phyloP scores from a whole-genome alignment of 1,139 yeast species.

The Yamadazyma mexicana region DNA sequence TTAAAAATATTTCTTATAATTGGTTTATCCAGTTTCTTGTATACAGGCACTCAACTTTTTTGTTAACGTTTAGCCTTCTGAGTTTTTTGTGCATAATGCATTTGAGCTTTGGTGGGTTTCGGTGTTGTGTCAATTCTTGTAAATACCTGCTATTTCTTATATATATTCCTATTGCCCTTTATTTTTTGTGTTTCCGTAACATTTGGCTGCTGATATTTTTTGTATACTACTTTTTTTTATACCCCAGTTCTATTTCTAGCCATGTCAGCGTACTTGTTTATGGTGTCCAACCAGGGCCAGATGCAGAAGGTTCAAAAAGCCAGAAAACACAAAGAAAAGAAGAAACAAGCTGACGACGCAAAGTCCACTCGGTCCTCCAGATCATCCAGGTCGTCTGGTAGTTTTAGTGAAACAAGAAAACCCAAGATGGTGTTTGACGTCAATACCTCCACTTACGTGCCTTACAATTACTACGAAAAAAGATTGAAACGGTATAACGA shows the following conservation, averaged over 20 bases:
- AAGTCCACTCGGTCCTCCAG: slow-evolving; percentile 12
- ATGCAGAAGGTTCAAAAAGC: slow-evolving; percentile 5
- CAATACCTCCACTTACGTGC: slow-evolving; percentile 11
- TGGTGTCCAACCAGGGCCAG: slow-evolving; percentile 15
- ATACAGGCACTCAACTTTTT: too few relatives aligned
- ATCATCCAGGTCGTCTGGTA: slow-evolving; percentile 6
- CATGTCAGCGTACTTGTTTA: slow-evolving; percentile 17
- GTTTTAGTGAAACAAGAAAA: slow-evolving; percentile 2
- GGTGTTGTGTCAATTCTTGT: neutral
- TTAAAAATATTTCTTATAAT: neutral
- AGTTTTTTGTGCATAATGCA: slow-evolving; percentile 6
- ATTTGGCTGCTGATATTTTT: neutral
- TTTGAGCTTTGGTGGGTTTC: neutral
- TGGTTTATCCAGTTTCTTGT: neutral
- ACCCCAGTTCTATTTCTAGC: neutral
- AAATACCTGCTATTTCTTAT: neutral
- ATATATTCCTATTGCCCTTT: neutral
- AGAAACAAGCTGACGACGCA: slow-evolving; percentile 8
- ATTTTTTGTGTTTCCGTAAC: neutral
- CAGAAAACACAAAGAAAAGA: slow-evolving; percentile 4
- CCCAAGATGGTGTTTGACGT: slow-evolving; percentile 13
- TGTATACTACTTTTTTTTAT: neutral
- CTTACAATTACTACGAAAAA: slow-evolving; percentile 15
- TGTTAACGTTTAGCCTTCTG: neutral
- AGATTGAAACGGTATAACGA: slow-evolving; percentile 19